These are phyloP conservation scores for Gloeostereum incarnatum DNA, from an alignment of 768 basidiomycete genomes.

Conservation along the genomic window DNA sequence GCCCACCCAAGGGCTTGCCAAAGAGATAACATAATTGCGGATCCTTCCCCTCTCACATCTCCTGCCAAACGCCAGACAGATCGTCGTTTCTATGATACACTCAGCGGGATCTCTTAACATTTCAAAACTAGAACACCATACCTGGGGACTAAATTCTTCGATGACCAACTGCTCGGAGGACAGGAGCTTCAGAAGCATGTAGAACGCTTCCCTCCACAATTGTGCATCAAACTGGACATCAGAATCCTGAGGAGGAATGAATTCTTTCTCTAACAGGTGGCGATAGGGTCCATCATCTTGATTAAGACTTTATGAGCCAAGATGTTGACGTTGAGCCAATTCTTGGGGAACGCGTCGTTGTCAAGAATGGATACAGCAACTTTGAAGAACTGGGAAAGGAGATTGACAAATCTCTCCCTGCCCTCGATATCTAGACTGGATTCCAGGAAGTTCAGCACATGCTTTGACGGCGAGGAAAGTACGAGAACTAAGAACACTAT, in stretches of 20 bases:
- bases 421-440: slow-evolving; percentile 85
- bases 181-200: slow-evolving; percentile 75
- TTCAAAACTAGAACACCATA: slow-evolving; percentile 17
- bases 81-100: slow-evolving; percentile 64
- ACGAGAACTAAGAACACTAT: slow-evolving; percentile 78
- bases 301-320: slow-evolving; percentile 82
- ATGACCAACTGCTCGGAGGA: slow-evolving; percentile 89
- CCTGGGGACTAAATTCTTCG: slow-evolving; percentile 93
- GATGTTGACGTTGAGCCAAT: slow-evolving; percentile 89
- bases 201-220: slow-evolving; percentile 77
- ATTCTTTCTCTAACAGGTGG: slow-evolving; percentile 71
- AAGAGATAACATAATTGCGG: slow-evolving; percentile 63
- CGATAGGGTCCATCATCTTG: slow-evolving; percentile 80
- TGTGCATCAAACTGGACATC: slow-evolving; percentile 61
- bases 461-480: slow-evolving; percentile 67
- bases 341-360: slow-evolving; percentile 81
- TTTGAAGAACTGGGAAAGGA: slow-evolving; percentile 74
- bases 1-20: slow-evolving; percentile 86
- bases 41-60: slow-evolving; percentile 90
- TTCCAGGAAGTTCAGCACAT: slow-evolving; percentile 73
- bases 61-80: slow-evolving; percentile 96
- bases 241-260: slow-evolving; percentile 62
- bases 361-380: slow-evolving; percentile 74
- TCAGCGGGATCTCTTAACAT: slow-evolving; percentile 5
- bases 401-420: slow-evolving; percentile 58